Conservation (phyloP, 192 early-diverging fungal species). For the Rhizophagus sp. region DNA sequence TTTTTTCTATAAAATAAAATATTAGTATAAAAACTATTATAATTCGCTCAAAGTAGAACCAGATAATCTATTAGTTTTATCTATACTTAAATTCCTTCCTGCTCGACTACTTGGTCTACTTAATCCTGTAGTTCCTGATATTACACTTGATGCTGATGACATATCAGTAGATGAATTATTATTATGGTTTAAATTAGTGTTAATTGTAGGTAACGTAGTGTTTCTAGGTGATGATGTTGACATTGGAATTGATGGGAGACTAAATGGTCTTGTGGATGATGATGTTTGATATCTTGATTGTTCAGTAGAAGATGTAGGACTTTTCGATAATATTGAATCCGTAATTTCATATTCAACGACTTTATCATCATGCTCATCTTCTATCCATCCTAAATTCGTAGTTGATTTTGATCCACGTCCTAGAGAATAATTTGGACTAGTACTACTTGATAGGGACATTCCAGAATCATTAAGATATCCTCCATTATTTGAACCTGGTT, state of each 20-base stretch:
- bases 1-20: no score
- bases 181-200: background rate
- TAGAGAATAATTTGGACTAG: background rate
- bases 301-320: no score
- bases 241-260: background rate
- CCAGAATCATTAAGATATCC: background rate
- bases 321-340: background rate
- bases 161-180: constrained; percentile 4
- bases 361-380: background rate
- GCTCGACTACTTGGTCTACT: constrained; percentile 9
- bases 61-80: constrained; percentile 5
- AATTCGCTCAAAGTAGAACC: background rate
- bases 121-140: background rate
- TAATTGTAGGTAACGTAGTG: background rate
- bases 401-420: background rate
- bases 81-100: constrained; percentile 8
- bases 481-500: background rate
- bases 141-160: background rate
- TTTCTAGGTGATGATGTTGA: background rate
- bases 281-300: constrained; percentile 2
- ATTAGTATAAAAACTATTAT: no score
- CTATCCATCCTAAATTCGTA: background rate
- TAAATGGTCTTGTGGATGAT: background rate
- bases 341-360: constrained; percentile 3
- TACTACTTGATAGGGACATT: background rate